These are phyloP conservation scores for Raffaelea ambrosiae DNA, from an alignment of 2,329 filamentous ascomycete genomes.

Conservation along the genomic window DNA sequence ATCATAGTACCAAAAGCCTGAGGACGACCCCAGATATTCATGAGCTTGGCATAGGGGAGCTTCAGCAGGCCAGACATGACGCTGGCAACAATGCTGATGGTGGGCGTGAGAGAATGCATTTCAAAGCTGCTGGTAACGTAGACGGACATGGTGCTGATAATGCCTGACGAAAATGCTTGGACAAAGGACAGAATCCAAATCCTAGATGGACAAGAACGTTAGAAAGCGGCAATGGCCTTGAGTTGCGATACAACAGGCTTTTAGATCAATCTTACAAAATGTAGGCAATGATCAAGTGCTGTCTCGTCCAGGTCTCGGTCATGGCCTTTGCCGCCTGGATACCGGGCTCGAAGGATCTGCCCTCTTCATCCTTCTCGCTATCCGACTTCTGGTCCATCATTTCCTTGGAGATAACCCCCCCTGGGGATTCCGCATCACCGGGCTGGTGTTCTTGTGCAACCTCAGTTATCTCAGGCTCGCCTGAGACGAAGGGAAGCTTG, in stretches of 20 bases:
- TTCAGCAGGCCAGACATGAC: slow-evolving; percentile 42
- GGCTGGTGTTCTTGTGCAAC: neutral
- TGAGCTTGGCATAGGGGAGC: slow-evolving; percentile 48
- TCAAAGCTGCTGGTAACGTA: slow-evolving; percentile 12
- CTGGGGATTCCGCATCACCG: neutral
- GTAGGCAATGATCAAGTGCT: neutral
- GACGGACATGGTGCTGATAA: slow-evolving; percentile 26
- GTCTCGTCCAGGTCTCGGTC: slow-evolving; percentile 30
- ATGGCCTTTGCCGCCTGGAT: slow-evolving; percentile 37
- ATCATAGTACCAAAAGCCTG: slow-evolving; percentile 46
- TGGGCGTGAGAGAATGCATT: slow-evolving; percentile 12
- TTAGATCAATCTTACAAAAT: neutral
- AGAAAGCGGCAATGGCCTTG: too few species aligned
- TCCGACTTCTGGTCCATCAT: neutral
- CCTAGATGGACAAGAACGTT: neutral
- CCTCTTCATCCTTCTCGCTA: slow-evolving; percentile 23
- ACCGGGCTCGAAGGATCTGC: slow-evolving; percentile 29
- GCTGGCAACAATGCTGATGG: slow-evolving; percentile 10
- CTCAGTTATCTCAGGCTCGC: neutral
- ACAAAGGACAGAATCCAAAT: slow-evolving; percentile 14
- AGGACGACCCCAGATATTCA: slow-evolving; percentile 51
- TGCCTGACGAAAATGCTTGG: slow-evolving; percentile 24
- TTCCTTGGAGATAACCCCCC: neutral
- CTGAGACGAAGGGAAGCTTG: neutral
- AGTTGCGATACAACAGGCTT: too few species aligned